Conservation (phyloP, 768 basidiomycete species). For the Mycena leptocephala region DNA sequence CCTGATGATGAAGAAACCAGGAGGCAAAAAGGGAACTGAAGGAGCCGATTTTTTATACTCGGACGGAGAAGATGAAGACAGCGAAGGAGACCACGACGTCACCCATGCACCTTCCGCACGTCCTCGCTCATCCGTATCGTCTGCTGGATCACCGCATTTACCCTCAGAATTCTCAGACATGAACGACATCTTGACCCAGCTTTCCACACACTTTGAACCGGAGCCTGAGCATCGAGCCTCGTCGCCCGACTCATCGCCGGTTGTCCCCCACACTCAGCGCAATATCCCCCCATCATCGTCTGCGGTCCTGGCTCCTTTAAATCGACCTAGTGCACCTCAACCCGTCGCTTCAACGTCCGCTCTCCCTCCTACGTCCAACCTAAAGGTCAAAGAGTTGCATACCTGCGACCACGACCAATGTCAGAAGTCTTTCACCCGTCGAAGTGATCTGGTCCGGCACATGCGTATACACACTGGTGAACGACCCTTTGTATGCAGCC, state of each 20-base stretch:
- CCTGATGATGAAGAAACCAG: constrained; percentile 50
- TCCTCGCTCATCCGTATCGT: constrained; percentile 52
- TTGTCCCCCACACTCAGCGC: constrained; percentile 62
- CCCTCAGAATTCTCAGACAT: constrained; percentile 80
- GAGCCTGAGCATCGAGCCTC: constrained; percentile 60
- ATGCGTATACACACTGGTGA: constrained; percentile 94
- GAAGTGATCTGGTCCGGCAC: constrained; percentile 89
- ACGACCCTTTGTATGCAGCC: constrained; percentile 84
- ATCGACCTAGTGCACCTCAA: constrained; percentile 52
- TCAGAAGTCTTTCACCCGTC: constrained; percentile 85
- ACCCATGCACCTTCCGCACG: constrained; percentile 53
- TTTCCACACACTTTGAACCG: constrained; percentile 79
- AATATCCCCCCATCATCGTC: constrained; percentile 40
- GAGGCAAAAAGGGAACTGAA: constrained; percentile 61
- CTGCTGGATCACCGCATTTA: constrained; percentile 64
- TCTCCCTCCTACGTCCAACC: constrained; percentile 40
- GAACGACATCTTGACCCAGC: constrained; percentile 83
- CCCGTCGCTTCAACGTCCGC: constrained; percentile 71
- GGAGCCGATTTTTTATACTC: constrained; percentile 72
- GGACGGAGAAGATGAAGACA: constrained; percentile 62
- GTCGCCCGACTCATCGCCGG: constrained; percentile 61
- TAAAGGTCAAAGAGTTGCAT: constrained; percentile 61
- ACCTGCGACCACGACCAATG: constrained; percentile 83
- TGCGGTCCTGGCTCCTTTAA: constrained; percentile 56
- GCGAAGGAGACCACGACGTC: constrained; percentile 55